These are phyloP conservation scores for Cetradonia linearis DNA, from an alignment of 495 filamentous ascomycete species.

Conservation along the genomic window DNA sequence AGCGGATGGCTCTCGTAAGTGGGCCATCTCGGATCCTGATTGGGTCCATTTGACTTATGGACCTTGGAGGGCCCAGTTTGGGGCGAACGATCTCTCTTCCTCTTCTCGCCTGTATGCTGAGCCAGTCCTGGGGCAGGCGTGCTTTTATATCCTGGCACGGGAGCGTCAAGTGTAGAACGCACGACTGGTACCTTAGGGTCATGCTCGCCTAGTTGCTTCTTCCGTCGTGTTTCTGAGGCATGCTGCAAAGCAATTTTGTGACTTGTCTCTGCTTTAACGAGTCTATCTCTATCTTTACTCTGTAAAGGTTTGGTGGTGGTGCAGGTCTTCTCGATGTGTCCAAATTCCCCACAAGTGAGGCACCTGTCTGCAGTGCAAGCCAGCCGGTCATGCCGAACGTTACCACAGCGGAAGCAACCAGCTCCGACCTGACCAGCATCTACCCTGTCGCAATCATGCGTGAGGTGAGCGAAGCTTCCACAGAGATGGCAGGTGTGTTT, in stretches of 20 bases:
- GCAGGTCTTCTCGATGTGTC: constrained; percentile 33
- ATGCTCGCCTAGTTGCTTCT: constrained; percentile 37
- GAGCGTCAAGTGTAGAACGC: constrained; percentile 27
- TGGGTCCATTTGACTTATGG: constrained; percentile 1
- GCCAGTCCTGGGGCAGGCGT: constrained; percentile 14
- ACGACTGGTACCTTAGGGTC: constrained; percentile 40
- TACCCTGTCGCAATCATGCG: constrained; percentile 39
- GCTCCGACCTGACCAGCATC: constrained; percentile 33
- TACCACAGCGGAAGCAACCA: constrained; percentile 38
- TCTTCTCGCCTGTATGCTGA: constrained; percentile 30
- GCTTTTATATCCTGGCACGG: constrained; percentile 15
- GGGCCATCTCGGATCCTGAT: neutral
- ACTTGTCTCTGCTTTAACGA: constrained; percentile 31
- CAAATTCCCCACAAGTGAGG: constrained; percentile 38
- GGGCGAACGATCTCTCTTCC: constrained; percentile 35
- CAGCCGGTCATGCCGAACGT: constrained; percentile 32
- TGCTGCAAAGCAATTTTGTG: constrained; percentile 30
- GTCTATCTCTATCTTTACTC: constrained; percentile 29
- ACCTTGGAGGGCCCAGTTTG: constrained; percentile 22
- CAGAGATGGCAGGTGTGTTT: constrained; percentile 37
- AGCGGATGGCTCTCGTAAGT: constrained; percentile 1
- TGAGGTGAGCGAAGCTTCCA: constrained; percentile 41
- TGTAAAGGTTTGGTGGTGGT: constrained; percentile 29
- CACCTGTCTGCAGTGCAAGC: constrained; percentile 38
- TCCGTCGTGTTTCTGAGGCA: constrained; percentile 33